Percentiles rank a stretch among this genome's conserved stretches.
Evolutionary conservation across 371 early-diverging fungal genomes (phyloP).

Genomic region (Rhizopus stolonifer): DNA sequence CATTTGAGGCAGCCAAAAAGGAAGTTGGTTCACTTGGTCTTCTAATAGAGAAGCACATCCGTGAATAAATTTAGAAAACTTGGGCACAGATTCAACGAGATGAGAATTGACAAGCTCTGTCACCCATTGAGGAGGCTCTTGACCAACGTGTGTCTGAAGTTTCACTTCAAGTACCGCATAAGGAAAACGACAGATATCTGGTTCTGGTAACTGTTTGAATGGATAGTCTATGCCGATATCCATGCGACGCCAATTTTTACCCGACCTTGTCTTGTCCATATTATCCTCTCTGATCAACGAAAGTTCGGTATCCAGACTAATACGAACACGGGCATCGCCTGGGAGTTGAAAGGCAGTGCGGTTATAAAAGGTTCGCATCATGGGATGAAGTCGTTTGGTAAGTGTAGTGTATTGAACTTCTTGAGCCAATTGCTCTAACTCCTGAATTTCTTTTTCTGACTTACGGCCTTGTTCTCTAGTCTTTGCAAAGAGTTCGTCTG

Average conservation of each 20-base stretch:
- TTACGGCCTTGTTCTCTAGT: slow-evolving; percentile 61
- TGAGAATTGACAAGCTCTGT: slow-evolving; percentile 86
- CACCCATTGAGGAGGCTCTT: slow-evolving; percentile 96
- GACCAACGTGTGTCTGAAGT: slow-evolving; percentile 91
- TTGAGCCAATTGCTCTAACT: slow-evolving; percentile 75
- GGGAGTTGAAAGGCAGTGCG: slow-evolving; percentile 99
- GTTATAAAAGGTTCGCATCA: slow-evolving; percentile 96
- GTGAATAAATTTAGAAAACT: slow-evolving; percentile 99
- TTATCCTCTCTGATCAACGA: slow-evolving; percentile 97
- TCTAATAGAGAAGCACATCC: slow-evolving; percentile 94
- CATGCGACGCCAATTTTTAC: slow-evolving; percentile 93
- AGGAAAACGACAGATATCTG: slow-evolving; percentile 92
- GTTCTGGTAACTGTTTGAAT: slow-evolving; percentile 83
- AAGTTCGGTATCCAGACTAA: slow-evolving; percentile 97
- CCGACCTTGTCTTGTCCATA: slow-evolving; percentile 73
- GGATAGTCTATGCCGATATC: slow-evolving; percentile 95
- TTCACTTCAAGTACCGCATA: slow-evolving; percentile 99
- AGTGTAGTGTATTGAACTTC: slow-evolving; percentile 84
- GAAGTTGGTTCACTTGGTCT: slow-evolving; percentile 84
- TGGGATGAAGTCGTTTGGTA: slow-evolving; percentile 81
- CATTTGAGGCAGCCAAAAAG: slow-evolving; percentile 99
- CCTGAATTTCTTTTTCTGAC: slow-evolving; percentile 82
- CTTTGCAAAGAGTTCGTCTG: slow-evolving; percentile 78
- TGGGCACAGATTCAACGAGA: slow-evolving; percentile 96
- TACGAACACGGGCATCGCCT: slow-evolving; percentile 97